phyloP scores from a whole-genome alignment of 768 basidiomycete species.

The Hydnum rufescens region DNA sequence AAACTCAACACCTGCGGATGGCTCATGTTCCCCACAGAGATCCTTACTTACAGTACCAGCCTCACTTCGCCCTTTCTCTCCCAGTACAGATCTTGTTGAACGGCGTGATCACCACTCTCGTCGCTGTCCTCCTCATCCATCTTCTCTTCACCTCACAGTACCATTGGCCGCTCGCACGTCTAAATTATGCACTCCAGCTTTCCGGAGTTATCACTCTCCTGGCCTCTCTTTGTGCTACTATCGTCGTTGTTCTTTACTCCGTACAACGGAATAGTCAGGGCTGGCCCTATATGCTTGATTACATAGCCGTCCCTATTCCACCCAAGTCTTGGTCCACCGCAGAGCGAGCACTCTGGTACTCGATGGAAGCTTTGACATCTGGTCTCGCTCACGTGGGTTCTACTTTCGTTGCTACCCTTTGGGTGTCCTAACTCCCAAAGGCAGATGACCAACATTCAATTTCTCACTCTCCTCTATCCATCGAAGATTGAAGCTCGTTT shows the following conservation, averaged over 20 bases:
- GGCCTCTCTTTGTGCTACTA: constrained; percentile 53
- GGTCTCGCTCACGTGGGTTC: constrained; percentile 62
- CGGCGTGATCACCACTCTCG: constrained; percentile 69
- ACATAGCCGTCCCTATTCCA: constrained; percentile 65
- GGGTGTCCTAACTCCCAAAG: constrained; percentile 1
- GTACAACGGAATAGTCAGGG: constrained; percentile 39
- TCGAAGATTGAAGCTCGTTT: constrained; percentile 73
- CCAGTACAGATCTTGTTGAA: constrained; percentile 79
- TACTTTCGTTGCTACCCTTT: neutral
- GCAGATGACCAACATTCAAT: constrained; percentile 94
- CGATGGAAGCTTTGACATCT: constrained; percentile 72
- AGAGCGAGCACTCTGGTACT: constrained; percentile 58
- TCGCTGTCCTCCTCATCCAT: constrained; percentile 71
- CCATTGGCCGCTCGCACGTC: constrained; percentile 81
- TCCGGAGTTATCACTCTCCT: constrained; percentile 66
- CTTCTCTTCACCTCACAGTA: constrained; percentile 90
- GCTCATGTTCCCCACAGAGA: no score
- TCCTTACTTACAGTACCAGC: constrained; percentile 62
- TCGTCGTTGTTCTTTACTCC: constrained; percentile 49
- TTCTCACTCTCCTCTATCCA: constrained; percentile 85
- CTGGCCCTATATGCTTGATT: constrained; percentile 96
- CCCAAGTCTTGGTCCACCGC: constrained; percentile 44
- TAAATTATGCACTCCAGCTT: constrained; percentile 82
- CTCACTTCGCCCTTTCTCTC: constrained; percentile 67
- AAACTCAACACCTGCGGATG: no score